phyloP scores from a whole-genome alignment of 192 early-diverging fungal genomes.

The Chytriomyces confervae region DNA sequence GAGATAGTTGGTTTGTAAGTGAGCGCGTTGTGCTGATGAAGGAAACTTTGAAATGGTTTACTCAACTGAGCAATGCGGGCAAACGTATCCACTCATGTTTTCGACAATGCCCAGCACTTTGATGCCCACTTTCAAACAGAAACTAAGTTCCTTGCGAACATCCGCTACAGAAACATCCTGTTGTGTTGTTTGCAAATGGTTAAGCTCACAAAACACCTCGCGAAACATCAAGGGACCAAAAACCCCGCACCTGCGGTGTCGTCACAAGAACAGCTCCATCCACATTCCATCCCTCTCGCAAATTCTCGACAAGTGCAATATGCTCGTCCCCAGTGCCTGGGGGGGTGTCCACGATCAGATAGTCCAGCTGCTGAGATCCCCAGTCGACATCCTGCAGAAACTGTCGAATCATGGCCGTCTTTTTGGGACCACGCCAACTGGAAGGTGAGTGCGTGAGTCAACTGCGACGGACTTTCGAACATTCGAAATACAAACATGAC shows the following conservation, averaged over 20 bases:
- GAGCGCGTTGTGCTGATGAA: constrained; percentile 15
- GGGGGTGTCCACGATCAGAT: constrained; percentile 93
- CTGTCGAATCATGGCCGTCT: constrained; percentile 93
- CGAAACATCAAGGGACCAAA: not conserved
- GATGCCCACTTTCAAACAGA: constrained; percentile 89
- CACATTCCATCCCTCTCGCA: constrained; percentile 69
- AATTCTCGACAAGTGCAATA: constrained; percentile 79
- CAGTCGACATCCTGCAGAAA: constrained; percentile 96
- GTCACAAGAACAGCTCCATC: constrained; percentile 91
- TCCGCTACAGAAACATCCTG: constrained; percentile 64
- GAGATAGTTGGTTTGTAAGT: not conserved
- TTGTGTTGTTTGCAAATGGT: not conserved
- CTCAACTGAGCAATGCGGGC: constrained; percentile 78
- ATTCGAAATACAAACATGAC: constrained; percentile 75
- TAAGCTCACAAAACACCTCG: not conserved
- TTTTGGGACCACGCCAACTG: constrained; percentile 80
- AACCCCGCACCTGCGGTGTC: constrained; percentile 74
- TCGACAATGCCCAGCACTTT: constrained; percentile 92
- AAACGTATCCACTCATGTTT: constrained; percentile 98
- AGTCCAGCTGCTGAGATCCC: constrained; percentile 77
- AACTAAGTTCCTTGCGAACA: constrained; percentile 98
- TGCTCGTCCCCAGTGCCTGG: constrained; percentile 98
- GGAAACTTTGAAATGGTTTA: not conserved
- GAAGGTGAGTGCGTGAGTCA: not conserved
- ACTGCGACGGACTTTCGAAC: not conserved